Evolutionary conservation across 2,329 filamentous ascomycete genomes (phyloP).

Genomic region (Fusarium palustre): DNA sequence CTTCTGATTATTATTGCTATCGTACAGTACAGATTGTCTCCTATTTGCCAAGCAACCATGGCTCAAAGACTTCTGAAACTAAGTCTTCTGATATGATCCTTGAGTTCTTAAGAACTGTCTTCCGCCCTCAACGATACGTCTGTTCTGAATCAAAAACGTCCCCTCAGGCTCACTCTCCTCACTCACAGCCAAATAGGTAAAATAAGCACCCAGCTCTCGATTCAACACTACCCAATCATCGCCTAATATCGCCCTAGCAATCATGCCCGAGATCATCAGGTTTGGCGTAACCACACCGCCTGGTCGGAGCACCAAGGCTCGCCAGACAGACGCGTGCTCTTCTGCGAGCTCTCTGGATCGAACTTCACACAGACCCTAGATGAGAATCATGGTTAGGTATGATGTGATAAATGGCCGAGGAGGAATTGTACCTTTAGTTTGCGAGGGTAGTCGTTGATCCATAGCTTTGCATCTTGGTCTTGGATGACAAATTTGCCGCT

Average conservation of each 20-base stretch:
- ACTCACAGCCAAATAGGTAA: constrained; percentile 31
- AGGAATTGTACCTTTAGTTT: constrained; percentile 34
- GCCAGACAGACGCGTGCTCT: constrained; percentile 21
- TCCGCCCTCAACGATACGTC: neutral
- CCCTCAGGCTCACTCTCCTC: constrained; percentile 22
- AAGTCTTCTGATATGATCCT: neutral
- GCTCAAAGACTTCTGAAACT: neutral
- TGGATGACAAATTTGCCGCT: constrained; percentile 51
- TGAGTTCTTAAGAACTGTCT: neutral
- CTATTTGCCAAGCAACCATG: neutral
- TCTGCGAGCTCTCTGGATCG: constrained; percentile 25
- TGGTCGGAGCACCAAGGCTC: constrained; percentile 36
- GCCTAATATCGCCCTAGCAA: constrained; percentile 11
- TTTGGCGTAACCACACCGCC: constrained; percentile 25
- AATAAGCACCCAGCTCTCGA: constrained; percentile 38
- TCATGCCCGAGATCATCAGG: neutral
- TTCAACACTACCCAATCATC: constrained; percentile 33
- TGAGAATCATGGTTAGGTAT: neutral
- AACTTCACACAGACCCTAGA: constrained; percentile 32
- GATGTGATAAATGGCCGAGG: fast-evolving
- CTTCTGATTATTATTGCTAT: neutral
- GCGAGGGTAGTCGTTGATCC: constrained; percentile 36
- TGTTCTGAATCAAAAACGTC: constrained; percentile 1
- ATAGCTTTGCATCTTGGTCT: constrained; percentile 49
- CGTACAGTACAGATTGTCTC: neutral